Conservation (phyloP, 2,329 filamentous ascomycete genomes). For the Botryotinia calthae region DNA sequence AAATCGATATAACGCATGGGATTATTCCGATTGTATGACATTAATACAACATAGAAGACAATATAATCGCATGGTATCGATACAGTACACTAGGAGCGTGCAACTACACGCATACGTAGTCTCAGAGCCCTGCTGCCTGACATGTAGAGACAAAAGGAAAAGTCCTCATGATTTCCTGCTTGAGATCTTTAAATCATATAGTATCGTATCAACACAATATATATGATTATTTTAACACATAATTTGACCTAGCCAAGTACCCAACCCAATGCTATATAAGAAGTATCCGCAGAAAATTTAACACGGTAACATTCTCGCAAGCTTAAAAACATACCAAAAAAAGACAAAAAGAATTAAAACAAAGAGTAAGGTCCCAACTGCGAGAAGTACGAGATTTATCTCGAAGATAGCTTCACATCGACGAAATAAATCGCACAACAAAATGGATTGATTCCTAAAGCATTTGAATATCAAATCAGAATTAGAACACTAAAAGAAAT, state of each 20-base stretch:
- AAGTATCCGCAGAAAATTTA: background rate
- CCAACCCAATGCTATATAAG: fast-evolving
- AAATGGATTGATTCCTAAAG: background rate
- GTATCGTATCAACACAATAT: background rate
- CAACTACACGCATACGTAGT: background rate
- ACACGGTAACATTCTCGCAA: background rate
- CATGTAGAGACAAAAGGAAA: background rate
- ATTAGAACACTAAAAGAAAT: background rate
- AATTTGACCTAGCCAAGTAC: background rate
- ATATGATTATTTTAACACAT: background rate
- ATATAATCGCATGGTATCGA: background rate
- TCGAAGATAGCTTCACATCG: background rate
- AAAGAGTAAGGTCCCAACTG: background rate
- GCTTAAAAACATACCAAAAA: background rate
- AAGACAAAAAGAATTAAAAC: background rate
- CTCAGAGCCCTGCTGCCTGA: background rate
- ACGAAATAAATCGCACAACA: background rate
- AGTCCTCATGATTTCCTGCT: background rate
- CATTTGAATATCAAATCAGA: background rate
- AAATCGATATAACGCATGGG: background rate
- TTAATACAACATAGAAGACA: background rate
- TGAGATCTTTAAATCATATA: background rate
- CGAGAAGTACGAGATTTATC: background rate
- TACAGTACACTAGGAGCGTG: background rate
- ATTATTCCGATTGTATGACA: background rate